Base-by-base conservation (phyloP, 1,284 basidiomycete species). In the Irpex rosettiformis region DNA sequence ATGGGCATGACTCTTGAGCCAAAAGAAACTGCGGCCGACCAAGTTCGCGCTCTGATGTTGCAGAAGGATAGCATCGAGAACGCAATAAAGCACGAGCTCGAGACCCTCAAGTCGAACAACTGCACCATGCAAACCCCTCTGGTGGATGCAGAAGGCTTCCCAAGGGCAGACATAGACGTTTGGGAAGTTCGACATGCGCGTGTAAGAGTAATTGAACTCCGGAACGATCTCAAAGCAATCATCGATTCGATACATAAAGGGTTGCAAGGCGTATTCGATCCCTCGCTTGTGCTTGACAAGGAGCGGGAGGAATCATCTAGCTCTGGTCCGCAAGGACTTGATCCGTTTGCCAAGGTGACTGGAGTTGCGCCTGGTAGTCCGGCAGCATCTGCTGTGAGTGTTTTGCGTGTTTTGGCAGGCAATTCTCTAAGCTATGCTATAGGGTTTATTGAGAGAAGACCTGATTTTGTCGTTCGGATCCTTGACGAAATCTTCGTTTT, bases 91-190 rank as follows among this genome's bases (percentile, higher is more conserved):
- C 72, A 73, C 3, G 85, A 92, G 61, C 72, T 81, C 52, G 73
- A 80, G 47, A 80, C 91, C 58, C 83, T 93, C 61, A 75, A 77
- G 64, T 75, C 79, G 47, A 79, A 89, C 60, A 79, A 79, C 56
- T 80, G 79, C 45, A 84, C 82, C 4, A 79, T 89, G 75, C 74
- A 81, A 40, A 85, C 89, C 0, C 84, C 91, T 0, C 82, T 96
- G 30, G 81, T 96, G 52, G 93, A 96, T 67, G 65, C 77, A 0
- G 88, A 95, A 58, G 94, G 94, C 4, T 96, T 93, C 71, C 94
- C 94, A 0, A 81, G 92, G 8, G 85, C 83, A 11, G 89, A 92
- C 70, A 77, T 92, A 59, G 94, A 96, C 68, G 79, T 96, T 18
- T 94, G 88, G 69, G 85, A 89, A 3, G 88, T 96, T 28, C 81